Conservation (phyloP, 345 rosid species). For the Citrus inodora region DNA sequence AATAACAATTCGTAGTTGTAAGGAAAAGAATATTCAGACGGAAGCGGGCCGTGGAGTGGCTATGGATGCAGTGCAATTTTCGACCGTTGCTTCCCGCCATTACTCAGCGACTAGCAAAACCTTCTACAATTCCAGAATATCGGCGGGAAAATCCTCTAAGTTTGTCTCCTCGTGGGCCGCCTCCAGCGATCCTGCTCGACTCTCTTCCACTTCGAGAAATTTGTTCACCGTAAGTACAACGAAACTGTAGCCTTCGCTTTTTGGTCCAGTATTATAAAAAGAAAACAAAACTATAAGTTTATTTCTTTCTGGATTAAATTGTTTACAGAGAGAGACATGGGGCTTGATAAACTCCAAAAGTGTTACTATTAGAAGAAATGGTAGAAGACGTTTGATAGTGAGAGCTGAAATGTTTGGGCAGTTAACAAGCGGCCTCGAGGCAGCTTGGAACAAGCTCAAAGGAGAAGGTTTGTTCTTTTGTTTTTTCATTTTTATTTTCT, state of each 20-base stretch:
- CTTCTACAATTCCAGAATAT: constrained; percentile 19
- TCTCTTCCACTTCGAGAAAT: constrained; percentile 52
- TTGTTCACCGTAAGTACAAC: constrained; percentile 51
- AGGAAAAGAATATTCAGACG: not conserved
- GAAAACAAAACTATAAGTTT: not conserved
- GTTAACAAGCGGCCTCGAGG: constrained; percentile 84
- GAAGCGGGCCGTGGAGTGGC: not conserved
- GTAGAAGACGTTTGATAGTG: constrained; percentile 47
- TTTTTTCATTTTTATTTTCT: not conserved
- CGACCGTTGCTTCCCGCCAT: constrained; percentile 49
- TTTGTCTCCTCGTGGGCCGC: constrained; percentile 44
- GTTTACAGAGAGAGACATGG: constrained; percentile 59
- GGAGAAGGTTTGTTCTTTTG: constrained; percentile 66
- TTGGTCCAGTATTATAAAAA: not conserved
- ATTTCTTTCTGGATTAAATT: not conserved
- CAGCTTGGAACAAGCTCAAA: constrained; percentile 98
- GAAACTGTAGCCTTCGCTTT: not conserved
- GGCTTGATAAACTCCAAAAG: constrained; percentile 56
- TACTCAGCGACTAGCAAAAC: constrained; percentile 23
- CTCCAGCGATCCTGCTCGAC: constrained; percentile 35
- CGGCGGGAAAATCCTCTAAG: constrained; percentile 22
- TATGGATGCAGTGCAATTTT: constrained; percentile 55
- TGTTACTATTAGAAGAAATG: constrained; percentile 36
- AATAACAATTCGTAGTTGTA: not conserved
- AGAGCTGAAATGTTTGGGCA: constrained; percentile 97